phyloP scores from a whole-genome alignment of 2,329 filamentous ascomycete genomes.

The Rhinocladiella mackenziei region DNA sequence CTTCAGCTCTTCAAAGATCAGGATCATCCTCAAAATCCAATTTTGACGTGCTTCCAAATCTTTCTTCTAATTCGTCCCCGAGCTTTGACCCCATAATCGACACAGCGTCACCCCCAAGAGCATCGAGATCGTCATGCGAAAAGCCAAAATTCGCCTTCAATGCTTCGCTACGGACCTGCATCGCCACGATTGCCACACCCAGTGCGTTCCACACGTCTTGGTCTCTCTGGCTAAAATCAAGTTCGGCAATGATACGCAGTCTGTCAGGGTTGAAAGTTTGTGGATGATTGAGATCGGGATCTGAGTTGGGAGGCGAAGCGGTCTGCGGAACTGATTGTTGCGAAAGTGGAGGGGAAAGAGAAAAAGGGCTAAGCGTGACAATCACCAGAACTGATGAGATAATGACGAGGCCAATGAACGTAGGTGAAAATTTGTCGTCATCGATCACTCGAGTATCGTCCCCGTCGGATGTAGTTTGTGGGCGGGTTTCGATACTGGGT shows the following conservation, averaged over 20 bases:
- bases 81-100: conserved; percentile 9
- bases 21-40: conserved; percentile 16
- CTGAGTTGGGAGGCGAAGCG: conserved; percentile 2
- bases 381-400: conserved; percentile 52
- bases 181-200: conserved; percentile 53
- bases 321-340: conserved; percentile 18
- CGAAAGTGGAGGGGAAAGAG: background rate
- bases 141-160: conserved; percentile 14
- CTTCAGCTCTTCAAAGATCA: conserved; percentile 21
- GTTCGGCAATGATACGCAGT: conserved; percentile 47
- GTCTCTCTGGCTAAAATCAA: conserved; percentile 50
- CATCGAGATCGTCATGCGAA: conserved; percentile 8
- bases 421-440: conserved; percentile 39
- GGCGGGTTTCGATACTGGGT: conserved; percentile 18
- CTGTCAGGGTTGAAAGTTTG: conserved; percentile 11
- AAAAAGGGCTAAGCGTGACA: conserved; percentile 41
- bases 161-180: conserved; percentile 47
- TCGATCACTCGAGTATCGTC: conserved; percentile 19
- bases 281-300: background rate
- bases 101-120: conserved; percentile 9
- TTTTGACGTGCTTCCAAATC: conserved; percentile 7
- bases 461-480: background rate
- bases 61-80: conserved; percentile 12
- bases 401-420: conserved; percentile 53
- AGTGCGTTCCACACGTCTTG: conserved; percentile 60